Conservation (phyloP, 306 rosid genomes). For the Prunus mume region DNA sequence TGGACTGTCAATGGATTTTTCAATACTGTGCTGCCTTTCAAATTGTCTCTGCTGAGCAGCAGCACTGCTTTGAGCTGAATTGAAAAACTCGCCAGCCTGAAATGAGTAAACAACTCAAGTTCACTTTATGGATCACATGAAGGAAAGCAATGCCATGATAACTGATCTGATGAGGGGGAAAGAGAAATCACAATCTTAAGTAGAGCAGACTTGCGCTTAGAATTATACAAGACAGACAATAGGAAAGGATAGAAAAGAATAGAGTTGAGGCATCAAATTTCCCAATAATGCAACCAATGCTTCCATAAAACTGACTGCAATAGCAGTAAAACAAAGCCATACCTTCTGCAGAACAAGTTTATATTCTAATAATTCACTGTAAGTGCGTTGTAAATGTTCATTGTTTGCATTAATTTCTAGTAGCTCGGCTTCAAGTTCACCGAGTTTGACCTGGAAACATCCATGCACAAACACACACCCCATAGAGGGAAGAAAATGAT, state of each 20-base stretch:
- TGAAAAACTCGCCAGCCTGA: slow-evolving; percentile 81
- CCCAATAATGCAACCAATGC: neutral
- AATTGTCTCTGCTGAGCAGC: slow-evolving; percentile 50
- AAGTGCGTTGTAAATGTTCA: slow-evolving; percentile 61
- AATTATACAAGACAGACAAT: neutral
- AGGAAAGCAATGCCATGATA: neutral
- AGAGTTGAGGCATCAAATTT: neutral
- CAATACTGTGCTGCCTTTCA: slow-evolving; percentile 44
- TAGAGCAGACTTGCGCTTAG: neutral
- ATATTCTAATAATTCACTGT: slow-evolving; percentile 70
- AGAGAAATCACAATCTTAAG: neutral
- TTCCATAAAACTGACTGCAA: neutral
- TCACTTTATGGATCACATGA: neutral
- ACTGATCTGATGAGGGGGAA: no score
- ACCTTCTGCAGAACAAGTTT: slow-evolving; percentile 82
- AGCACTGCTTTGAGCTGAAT: slow-evolving; percentile 55
- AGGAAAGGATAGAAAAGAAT: neutral
- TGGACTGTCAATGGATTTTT: slow-evolving; percentile 72
- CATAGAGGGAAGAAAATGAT: neutral
- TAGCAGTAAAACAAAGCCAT: slow-evolving; percentile 19
- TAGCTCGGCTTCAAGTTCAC: slow-evolving; percentile 74
- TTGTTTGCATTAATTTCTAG: slow-evolving; percentile 67
- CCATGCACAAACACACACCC: neutral
- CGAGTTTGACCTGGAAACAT: slow-evolving; percentile 53
- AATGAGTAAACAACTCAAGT: slow-evolving; percentile 5